Evolutionary conservation across 495 filamentous ascomycete species (phyloP).

Genomic region (Letharia lupina): DNA sequence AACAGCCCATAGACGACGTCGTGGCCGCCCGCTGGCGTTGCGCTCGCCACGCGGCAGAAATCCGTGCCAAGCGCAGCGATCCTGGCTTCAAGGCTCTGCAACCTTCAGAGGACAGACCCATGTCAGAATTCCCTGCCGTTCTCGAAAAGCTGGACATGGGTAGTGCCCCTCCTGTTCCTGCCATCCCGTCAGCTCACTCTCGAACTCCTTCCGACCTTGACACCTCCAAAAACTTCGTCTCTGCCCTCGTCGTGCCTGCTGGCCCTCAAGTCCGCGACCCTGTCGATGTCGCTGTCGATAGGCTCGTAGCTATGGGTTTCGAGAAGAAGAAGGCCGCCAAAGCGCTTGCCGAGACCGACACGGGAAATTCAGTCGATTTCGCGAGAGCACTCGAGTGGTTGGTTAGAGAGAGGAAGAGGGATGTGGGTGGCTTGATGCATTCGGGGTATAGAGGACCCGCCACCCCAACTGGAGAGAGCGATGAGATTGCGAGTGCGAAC

Average conservation of each 20-base stretch:
- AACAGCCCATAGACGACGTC: constrained; percentile 16
- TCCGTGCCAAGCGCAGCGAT: constrained; percentile 35
- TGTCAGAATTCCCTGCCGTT: constrained; percentile 38
- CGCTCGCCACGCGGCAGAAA: constrained; percentile 34
- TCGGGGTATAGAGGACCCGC: constrained; percentile 20
- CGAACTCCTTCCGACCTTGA: constrained; percentile 19
- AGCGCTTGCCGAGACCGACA: constrained; percentile 46
- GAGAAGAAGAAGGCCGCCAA: constrained; percentile 41
- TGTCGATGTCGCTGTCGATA: constrained; percentile 41
- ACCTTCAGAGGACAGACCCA: constrained; percentile 37
- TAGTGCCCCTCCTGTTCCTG: constrained; percentile 11
- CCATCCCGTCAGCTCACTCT: constrained; percentile 5
- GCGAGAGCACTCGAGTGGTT: constrained; percentile 39
- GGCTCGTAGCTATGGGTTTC: constrained; percentile 45
- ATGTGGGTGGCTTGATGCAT: constrained; percentile 27
- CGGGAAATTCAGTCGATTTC: constrained; percentile 43
- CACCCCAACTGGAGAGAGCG: constrained; percentile 7
- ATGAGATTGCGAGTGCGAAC: constrained; percentile 7
- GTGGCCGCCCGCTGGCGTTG: constrained; percentile 33
- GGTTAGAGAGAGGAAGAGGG: constrained; percentile 36
- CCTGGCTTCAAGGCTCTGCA: constrained; percentile 30
- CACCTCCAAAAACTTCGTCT: constrained; percentile 24
- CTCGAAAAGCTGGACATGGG: constrained; percentile 27
- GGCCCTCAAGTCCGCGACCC: constrained; percentile 44
- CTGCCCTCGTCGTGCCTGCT: constrained; percentile 21